Base-by-base conservation (phyloP, 2,329 filamentous ascomycete genomes). In the Arthrobotrys pseudoclavata region DNA sequence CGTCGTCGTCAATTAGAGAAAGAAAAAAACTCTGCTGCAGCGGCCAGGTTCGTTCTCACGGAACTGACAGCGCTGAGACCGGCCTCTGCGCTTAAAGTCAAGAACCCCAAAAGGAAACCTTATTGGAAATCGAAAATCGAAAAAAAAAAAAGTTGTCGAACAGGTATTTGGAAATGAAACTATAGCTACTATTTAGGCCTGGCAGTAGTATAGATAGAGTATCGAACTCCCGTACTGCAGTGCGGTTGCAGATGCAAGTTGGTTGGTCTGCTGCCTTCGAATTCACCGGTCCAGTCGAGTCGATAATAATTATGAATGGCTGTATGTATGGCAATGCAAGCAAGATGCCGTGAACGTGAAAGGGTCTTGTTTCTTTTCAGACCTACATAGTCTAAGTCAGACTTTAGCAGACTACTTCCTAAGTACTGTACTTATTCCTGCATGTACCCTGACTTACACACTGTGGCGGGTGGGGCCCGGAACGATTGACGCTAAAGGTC, bases 391-490 rank as follows among this genome's bases (percentile, higher is more conserved):
- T 45, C n/a, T n/a, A 20, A 47, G 13, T 57, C 24, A 37, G 47
- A 48, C 2, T 29, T 42, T 42, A 45, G 20, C 18, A 53, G 26
- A 53, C 9, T 22, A 24, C 47, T 50, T 24, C 18, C n/a, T 20
- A 55, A 55, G 45, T 57, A 69, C 53, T 68, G 24, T 45, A 61
- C 26, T 47, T 61, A 48, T 34, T 61, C 40, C 53, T 60, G 53
- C 53, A 60, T 60, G 53, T 60, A 60, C 42, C 15, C 47, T 75
- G 6, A 42, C 40, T 5, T 13, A 61, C 57, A 63, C 48, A 47
- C 37, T 76, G 72, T 76, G 72, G 72, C 72, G 72, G 74, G 74
- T 77, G 74, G 74, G 74, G 74, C 66, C 71, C 68, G 68, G 68
- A 67, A 34, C 71, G 64, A 66, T 66, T 64, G 60, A 55, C 72